Conservation (phyloP, 768 basidiomycete species). For the Butyriboletus loyo region DNA sequence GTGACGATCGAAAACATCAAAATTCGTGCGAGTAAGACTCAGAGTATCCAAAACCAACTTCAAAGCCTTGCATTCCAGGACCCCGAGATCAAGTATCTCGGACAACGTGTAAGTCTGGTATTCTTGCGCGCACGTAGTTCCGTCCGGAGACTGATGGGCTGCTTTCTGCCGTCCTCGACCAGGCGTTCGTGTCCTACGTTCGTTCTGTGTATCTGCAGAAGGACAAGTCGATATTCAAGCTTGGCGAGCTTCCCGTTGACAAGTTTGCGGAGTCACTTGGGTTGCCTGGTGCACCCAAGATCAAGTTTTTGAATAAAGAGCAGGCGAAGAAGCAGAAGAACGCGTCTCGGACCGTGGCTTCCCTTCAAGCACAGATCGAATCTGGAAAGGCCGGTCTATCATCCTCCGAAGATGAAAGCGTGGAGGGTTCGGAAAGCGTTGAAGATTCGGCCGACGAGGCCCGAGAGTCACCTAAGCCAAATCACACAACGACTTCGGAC, state of each 20-base stretch:
- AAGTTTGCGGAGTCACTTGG: slow-evolving; percentile 87
- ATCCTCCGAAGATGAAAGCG: slow-evolving; percentile 20
- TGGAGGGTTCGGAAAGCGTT: slow-evolving; percentile 12
- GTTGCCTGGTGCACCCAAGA: slow-evolving; percentile 91
- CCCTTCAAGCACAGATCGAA: slow-evolving; percentile 31
- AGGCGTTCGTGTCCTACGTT: slow-evolving; percentile 96
- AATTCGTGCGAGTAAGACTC: slow-evolving; percentile 82
- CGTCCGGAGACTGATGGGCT: background rate
- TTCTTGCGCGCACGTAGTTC: background rate
- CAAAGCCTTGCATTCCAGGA: slow-evolving; percentile 94
- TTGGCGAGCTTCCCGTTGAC: slow-evolving; percentile 77
- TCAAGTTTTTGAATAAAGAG: slow-evolving; percentile 77
- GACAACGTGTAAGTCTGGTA: slow-evolving; percentile 67
- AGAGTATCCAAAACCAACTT: slow-evolving; percentile 79
- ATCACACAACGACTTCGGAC: background rate
- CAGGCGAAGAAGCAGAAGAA: slow-evolving; percentile 78
- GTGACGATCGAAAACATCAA: slow-evolving; percentile 79
- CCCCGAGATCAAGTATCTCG: slow-evolving; percentile 95
- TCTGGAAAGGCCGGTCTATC: slow-evolving; percentile 15
- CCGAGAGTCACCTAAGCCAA: background rate
- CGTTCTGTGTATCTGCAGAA: slow-evolving; percentile 91
- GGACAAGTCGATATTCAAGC: slow-evolving; percentile 89
- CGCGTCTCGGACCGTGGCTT: slow-evolving; percentile 46
- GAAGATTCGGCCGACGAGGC: slow-evolving; percentile 29
- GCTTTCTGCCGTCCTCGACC: background rate